These are phyloP conservation scores for Aurantiochytrium sp. DNA, from an alignment of 108 stramenopile species.

Conservation along the genomic window DNA sequence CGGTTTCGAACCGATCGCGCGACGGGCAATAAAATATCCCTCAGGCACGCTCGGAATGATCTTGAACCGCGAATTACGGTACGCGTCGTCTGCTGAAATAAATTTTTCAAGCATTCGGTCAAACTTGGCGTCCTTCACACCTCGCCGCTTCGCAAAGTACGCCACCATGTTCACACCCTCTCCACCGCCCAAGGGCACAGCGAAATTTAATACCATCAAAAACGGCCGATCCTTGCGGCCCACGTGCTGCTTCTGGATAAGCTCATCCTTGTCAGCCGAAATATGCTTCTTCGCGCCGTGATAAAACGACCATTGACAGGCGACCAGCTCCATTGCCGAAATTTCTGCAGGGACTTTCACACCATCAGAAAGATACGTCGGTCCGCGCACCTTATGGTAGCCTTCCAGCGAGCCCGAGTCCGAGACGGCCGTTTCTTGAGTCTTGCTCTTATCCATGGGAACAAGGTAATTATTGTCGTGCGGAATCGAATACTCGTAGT, in stretches of 20 bases:
- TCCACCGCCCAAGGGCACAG: background rate
- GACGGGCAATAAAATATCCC: background rate
- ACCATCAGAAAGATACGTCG: background rate
- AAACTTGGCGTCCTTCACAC: background rate
- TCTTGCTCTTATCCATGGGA: background rate
- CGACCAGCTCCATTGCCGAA: background rate
- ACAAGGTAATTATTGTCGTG: conserved; percentile 4
- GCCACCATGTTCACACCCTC: background rate
- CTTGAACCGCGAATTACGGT: conserved; percentile 2
- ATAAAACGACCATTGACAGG: background rate
- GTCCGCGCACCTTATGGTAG: background rate
- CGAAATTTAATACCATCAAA: background rate
- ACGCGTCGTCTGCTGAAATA: background rate
- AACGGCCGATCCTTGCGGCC: conserved; percentile 11
- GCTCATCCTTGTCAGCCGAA: conserved; percentile 6
- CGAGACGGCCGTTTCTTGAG: background rate
- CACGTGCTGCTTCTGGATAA: background rate
- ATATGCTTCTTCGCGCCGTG: background rate
- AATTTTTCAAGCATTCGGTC: background rate
- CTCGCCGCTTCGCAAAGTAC: conserved; percentile 12
- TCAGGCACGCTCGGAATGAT: background rate
- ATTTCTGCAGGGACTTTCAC: background rate
- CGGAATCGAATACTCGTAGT: conserved; percentile 10
- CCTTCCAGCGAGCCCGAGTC: background rate
- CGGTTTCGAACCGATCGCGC: background rate